Evolutionary conservation across 495 filamentous ascomycete genomes (phyloP).

Genomic region (Jackrogersella minutella): DNA sequence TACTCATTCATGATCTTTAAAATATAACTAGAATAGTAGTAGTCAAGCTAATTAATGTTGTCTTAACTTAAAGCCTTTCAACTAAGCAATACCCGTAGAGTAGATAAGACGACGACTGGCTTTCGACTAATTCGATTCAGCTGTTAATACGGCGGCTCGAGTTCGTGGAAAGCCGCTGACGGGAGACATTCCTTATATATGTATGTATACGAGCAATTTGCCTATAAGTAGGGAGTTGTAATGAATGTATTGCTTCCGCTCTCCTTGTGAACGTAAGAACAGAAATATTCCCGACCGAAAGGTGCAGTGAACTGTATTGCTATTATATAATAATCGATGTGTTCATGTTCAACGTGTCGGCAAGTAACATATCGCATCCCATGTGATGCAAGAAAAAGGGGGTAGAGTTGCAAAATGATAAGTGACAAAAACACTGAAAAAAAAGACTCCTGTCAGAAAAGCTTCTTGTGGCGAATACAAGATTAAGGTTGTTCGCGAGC

Average conservation of each 20-base stretch:
- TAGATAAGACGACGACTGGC: slow-evolving; percentile 5
- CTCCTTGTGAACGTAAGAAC: slow-evolving; percentile 6
- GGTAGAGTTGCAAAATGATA: no score
- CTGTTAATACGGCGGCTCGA: background rate
- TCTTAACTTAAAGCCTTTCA: background rate
- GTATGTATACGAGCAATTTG: background rate
- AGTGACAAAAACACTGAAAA: slow-evolving; percentile 16
- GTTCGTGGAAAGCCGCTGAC: slow-evolving; percentile 14
- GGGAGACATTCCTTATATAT: slow-evolving; percentile 1
- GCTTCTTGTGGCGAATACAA: slow-evolving; percentile 2
- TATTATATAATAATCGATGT: slow-evolving; percentile 5
- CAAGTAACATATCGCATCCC: slow-evolving; percentile 22
- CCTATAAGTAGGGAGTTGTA: no score
- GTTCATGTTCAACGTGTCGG: slow-evolving; percentile 22
- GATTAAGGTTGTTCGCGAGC: slow-evolving; percentile 40
- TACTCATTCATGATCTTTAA: slow-evolving; percentile 1
- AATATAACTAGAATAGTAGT: background rate
- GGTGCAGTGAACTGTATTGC: slow-evolving; percentile 30
- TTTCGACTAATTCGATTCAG: background rate
- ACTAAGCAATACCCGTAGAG: background rate
- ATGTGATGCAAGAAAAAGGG: no score
- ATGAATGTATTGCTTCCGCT: no score
- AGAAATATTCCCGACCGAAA: slow-evolving; percentile 30
- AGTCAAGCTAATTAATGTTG: background rate
- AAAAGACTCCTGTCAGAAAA: slow-evolving; percentile 19